Base-by-base conservation (phyloP, 1,284 basidiomycete genomes). In the Ustilago crameri region DNA sequence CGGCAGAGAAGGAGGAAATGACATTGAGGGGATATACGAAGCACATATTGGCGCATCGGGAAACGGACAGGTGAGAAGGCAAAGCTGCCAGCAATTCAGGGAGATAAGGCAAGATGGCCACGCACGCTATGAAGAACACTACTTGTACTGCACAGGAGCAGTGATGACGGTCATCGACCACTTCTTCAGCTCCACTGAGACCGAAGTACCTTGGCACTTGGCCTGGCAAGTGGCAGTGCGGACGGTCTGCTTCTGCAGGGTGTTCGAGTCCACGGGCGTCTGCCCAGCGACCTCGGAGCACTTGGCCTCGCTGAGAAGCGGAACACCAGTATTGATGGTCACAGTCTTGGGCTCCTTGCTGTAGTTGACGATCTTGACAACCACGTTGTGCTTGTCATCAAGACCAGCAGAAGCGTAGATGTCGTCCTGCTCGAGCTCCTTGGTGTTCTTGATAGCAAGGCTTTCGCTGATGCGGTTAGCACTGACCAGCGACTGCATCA, bases 401-500 rank as follows among this genome's bases (percentile, higher is more conserved):
- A 51, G 5, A n/a, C 70, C 70, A 10, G 70, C 70, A 9, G 60
- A 64, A 23, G 41, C 50, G 58, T 73, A 73, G 48, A 73, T 45
- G 42, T 60, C 46, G 48, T 49, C 46, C 2, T 41, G 42, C 37
- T 73, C 57, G 23, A 69, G 53, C 27, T 60, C 50, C 51, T 64
- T 56, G 52, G 35, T 51, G 59, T 60, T 67, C 20, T 34, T 53
- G 20, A 75, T 34, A n/a, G 35, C 27, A 38, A 71, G 30, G 30
- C 38, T 62, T 51, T 68, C 35, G 46, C 45, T 55, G 57, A 76
- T 68, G 49, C 68, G 66, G 60, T 76, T 55, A 14, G 59, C 47
- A 18, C 63, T 60, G 42, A 76, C 35, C 10, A 63, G 88, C 84
- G 89, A 87, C 75, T 91, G 90, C 3, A 87, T 87, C 65, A 89